A percentile compares a stretch with the other conserved stretches of the same genome.
These are phyloP conservation scores for Arthrobotrys conoides DNA, from an alignment of 2,329 filamentous ascomycete species.

Conservation along the genomic window DNA sequence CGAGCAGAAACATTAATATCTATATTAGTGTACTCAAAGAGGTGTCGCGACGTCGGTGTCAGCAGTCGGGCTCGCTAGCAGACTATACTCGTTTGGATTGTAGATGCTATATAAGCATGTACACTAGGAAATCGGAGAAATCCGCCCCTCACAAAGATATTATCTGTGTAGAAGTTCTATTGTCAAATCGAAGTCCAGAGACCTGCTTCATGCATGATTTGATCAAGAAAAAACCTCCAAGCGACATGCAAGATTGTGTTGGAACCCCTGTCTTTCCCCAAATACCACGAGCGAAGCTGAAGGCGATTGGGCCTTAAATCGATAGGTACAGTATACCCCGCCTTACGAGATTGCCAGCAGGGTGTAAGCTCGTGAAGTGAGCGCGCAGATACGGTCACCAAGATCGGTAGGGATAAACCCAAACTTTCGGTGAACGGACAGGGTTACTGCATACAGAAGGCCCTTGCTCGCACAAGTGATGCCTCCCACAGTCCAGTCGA, in stretches of 20 bases:
- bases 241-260: conserved; percentile 29
- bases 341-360: conserved; percentile 54
- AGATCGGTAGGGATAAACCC: conserved; percentile 47
- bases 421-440: conserved; percentile 31
- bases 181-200: background rate
- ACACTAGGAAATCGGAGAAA: conserved; percentile 4
- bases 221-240: conserved; percentile 2
- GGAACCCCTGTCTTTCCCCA: conserved; percentile 16
- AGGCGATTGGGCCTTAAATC: conserved; percentile 42
- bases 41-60: background rate
- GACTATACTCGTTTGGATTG: background rate
- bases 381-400: conserved; percentile 17
- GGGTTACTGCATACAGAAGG: conserved; percentile 50
- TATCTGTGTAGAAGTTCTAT: background rate
- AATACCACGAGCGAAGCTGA: conserved; percentile 37
- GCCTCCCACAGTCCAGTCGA: conserved; percentile 22
- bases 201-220: background rate
- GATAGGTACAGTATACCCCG: conserved; percentile 26
- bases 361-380: conserved; percentile 36
- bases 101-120: background rate
- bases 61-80: conserved; percentile 12
- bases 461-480: conserved; percentile 48
- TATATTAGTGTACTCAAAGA: background rate
- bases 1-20: background rate
- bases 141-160: conserved; percentile 2